Base-by-base conservation (phyloP, 495 filamentous ascomycete species). In the Aspergillus leporis region DNA sequence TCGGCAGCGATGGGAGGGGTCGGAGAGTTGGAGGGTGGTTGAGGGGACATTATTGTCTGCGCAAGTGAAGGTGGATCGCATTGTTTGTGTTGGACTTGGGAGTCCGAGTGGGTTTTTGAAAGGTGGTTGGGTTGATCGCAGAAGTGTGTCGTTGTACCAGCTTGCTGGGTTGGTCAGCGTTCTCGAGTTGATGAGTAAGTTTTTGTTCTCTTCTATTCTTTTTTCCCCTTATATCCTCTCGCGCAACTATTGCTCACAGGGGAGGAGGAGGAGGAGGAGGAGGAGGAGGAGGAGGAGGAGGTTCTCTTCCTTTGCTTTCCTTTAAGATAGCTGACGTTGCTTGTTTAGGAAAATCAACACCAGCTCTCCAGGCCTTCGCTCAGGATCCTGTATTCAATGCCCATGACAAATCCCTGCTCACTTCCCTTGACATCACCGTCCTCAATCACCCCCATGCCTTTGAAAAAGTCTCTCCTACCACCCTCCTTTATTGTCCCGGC, bases 301-400 rank as follows among this genome's bases (percentile, higher is more conserved):
- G 3, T 28, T 28, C 25, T 28, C 6, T 28, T 28, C 25, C 6
- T 28, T 28, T 28, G 6, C 25, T 28, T 28, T 28, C 25, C 3
- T 6, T 28, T 6, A 28, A 28, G 6, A 28, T 6, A 3, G 12
- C 38, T 41, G 38, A 41, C 38, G 2, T 41, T 41, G 13, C n/a
- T 6, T 41, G 12, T 43, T 32, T 28, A 60, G 40, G 51, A 23
- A 45, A 47, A 58, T 45, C 21, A 47, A 21, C 21, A 25, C 32
- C n/a, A 22, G 16, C 47, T 23, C 4, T 68, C 30, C 69, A 71
- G 28, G 73, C 83, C 50, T 70, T 83, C 60, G 81, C 87, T 22
- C 90, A 93, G 74, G 90, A 93, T 50, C 90, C 90, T 7, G 64
- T 82, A 61, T 91, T 91, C 73, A 90, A 84, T 53, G 45, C 68